Base-by-base conservation (phyloP, 306 rosid genomes). In the Albizia julibrissin region DNA sequence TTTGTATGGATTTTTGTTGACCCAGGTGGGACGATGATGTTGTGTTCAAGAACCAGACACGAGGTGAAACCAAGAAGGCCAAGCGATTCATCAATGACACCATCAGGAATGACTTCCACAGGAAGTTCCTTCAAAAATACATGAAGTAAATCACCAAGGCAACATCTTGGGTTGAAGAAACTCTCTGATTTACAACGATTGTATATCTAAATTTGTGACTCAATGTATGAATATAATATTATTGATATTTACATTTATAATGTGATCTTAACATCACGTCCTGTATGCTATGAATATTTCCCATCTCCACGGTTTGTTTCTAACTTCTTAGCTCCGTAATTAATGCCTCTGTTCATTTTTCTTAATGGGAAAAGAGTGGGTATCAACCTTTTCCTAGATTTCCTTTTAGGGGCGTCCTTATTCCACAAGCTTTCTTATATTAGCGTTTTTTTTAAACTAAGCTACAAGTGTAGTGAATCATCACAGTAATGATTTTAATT, bases 41-140 rank as follows among this genome's bases (percentile, higher is more conserved):
- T 72, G 93, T 90, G 73, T 90, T 90, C 59, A 90, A 90, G 82
- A 90, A 88, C 70, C 93, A 90, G 77, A 85, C 93, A 21, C 89
- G 95, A 8, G 75, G 95, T 29, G 95, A 91, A 85, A 84, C 93
- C 76, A 91, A 91, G 89, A 50, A 87, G 24, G 83, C 93, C 1
- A 89, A 91, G 84, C 91, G 93, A 46, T 89, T 91, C 79, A 88
- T 91, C 78, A 91, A 89, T 13, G 95, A 91, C 61, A 89, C 95
- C 9, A 90, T 91, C 72, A 43, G 75, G 22, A 71, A 14, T 71
- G 75, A 71, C 58, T 71, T 71, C 75, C 75, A 71, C 3, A 24
- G 95, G 46, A 91, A 91, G 26, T 91, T 91, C 85, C 84, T 91
- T 64, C 95, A 88, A 0, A 91, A 80, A 75, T 91, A 91, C 90